These are phyloP conservation scores for Hydnomerulius pinastri DNA, from an alignment of 768 basidiomycete genomes.

Conservation along the genomic window DNA sequence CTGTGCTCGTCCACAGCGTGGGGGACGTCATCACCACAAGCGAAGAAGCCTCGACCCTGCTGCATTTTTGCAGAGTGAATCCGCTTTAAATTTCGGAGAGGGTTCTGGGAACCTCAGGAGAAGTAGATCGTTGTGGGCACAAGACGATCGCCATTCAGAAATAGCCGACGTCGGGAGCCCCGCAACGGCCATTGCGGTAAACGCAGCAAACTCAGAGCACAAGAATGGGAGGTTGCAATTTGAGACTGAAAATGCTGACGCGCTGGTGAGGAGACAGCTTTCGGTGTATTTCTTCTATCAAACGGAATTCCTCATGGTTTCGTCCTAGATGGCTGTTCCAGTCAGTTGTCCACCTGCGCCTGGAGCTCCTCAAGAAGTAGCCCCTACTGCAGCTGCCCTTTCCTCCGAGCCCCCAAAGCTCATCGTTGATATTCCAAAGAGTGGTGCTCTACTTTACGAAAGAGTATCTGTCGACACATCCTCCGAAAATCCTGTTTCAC, in stretches of 20 bases:
- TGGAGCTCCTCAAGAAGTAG: background rate
- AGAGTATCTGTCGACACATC: background rate
- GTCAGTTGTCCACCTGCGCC: no score
- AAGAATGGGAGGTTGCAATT: no score
- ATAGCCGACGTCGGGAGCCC: background rate
- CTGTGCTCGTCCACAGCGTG: background rate
- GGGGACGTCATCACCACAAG: slow-evolving; percentile 8
- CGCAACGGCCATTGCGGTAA: background rate
- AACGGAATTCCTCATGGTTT: no score
- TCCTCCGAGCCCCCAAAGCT: no score
- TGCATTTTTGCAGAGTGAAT: background rate
- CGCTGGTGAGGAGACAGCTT: no score
- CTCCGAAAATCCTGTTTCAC: background rate
- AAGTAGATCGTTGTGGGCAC: slow-evolving; percentile 30
- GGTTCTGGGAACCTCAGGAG: slow-evolving; percentile 21
- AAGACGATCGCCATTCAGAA: background rate
- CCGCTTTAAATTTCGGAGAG: background rate
- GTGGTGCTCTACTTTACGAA: background rate
- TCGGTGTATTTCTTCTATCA: no score
- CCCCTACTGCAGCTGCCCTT: background rate
- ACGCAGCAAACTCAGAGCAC: background rate
- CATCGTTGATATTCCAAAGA: no score
- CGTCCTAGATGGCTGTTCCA: no score
- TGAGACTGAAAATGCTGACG: no score
- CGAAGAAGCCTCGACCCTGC: slow-evolving; percentile 18